These are phyloP conservation scores for Pseudozyma hubeiensis DNA, from an alignment of 1,284 basidiomycete genomes.

Conservation along the genomic window DNA sequence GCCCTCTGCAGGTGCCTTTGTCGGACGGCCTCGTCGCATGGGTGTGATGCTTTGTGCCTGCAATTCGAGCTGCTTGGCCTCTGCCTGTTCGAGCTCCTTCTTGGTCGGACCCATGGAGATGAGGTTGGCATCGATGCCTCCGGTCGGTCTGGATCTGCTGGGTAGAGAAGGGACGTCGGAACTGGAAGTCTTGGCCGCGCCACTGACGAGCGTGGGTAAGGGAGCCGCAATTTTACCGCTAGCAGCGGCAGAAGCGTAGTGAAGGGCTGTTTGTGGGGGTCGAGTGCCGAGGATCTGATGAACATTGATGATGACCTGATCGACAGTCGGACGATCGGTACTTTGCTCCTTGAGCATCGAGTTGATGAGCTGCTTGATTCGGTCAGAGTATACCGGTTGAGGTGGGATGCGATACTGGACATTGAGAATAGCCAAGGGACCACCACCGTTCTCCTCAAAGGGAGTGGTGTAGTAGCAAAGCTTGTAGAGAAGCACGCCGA, in stretches of 20 bases:
- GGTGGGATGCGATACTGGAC: conserved; percentile 81
- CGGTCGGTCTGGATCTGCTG: conserved; percentile 11
- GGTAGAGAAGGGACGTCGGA: background rate
- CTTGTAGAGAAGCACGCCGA: conserved; percentile 83
- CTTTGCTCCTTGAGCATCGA: conserved; percentile 61
- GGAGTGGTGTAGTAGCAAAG: conserved; percentile 98
- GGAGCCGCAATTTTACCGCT: conserved; percentile 45
- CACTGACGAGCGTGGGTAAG: conserved; percentile 35
- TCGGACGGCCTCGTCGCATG: conserved; percentile 69
- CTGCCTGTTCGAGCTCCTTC: conserved; percentile 44
- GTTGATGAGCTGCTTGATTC: conserved; percentile 85
- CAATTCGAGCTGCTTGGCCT: conserved; percentile 48
- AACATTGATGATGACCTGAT: conserved; percentile 55
- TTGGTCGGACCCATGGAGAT: conserved; percentile 48
- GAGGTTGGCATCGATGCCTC: conserved; percentile 38
- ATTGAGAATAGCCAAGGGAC: conserved; percentile 93
- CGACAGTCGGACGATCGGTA: conserved; percentile 54
- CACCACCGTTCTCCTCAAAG: conserved; percentile 79
- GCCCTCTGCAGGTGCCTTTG: conserved; percentile 33
- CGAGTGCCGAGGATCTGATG: conserved; percentile 55
- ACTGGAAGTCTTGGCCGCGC: conserved; percentile 1
- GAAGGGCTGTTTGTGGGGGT: conserved; percentile 46
- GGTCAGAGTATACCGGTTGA: conserved; percentile 87
- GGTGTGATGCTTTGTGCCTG: conserved; percentile 65
- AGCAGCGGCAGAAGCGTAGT: conserved; percentile 48